phyloP scores from a whole-genome alignment of 805 yeast genomes.

The Isabelozyma rhagii region DNA sequence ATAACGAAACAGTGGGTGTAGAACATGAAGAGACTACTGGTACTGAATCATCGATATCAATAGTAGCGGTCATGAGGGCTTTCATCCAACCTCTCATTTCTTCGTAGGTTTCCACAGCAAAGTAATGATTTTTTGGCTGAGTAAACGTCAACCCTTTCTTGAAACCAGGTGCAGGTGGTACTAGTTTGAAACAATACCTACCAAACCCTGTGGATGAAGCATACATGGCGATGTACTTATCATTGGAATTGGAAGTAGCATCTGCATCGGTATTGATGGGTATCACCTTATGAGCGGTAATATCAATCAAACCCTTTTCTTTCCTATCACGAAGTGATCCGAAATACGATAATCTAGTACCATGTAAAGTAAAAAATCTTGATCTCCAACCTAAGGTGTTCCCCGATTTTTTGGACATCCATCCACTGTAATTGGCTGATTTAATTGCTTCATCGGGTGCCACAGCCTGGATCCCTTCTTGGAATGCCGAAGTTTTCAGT shows the following conservation, averaged over 20 bases:
- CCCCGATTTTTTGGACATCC: slow-evolving; percentile 91
- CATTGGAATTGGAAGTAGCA: slow-evolving; percentile 57
- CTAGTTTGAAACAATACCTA: slow-evolving; percentile 84
- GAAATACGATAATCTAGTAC: slow-evolving; percentile 89
- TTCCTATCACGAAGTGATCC: slow-evolving; percentile 70
- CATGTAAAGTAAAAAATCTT: slow-evolving; percentile 82
- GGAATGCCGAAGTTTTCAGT: slow-evolving; percentile 72
- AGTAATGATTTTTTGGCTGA: slow-evolving; percentile 91
- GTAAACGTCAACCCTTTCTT: slow-evolving; percentile 94
- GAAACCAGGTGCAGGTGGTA: slow-evolving; percentile 98
- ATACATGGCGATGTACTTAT: slow-evolving; percentile 77
- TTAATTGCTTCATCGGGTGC: slow-evolving; percentile 76
- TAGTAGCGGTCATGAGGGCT: slow-evolving; percentile 91
- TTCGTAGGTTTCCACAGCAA: slow-evolving; percentile 88
- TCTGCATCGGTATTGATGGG: slow-evolving; percentile 51
- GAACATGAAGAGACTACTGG: slow-evolving; percentile 91
- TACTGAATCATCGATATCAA: slow-evolving; percentile 88
- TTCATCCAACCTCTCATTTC: slow-evolving; percentile 96
- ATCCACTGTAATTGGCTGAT: slow-evolving; percentile 78
- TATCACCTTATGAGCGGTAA: slow-evolving; percentile 88
- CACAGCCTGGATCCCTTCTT: slow-evolving; percentile 79
- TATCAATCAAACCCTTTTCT: slow-evolving; percentile 92
- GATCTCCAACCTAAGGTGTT: slow-evolving; percentile 86
- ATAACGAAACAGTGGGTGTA: slow-evolving; percentile 90
- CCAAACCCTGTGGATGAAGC: slow-evolving; percentile 95